phyloP scores from a whole-genome alignment of 1,139 yeast genomes.

The Candida glucosophila region DNA sequence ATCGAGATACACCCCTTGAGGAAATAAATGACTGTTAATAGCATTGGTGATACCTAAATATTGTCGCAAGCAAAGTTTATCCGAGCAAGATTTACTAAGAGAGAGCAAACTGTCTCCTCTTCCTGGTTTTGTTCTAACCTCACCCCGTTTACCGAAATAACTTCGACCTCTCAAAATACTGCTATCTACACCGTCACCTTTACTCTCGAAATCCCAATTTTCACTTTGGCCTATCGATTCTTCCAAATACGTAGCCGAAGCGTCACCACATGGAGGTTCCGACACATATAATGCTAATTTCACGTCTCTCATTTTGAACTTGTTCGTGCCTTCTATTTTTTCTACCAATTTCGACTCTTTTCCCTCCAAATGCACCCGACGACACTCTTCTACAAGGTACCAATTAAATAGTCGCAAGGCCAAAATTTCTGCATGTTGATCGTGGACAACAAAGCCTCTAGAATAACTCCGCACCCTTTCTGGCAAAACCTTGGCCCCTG shows the following conservation, averaged over 20 bases:
- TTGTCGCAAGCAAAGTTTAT: slow-evolving; percentile 65
- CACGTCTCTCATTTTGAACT: slow-evolving; percentile 22
- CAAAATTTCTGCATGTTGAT: slow-evolving; percentile 82
- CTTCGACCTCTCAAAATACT: slow-evolving; percentile 42
- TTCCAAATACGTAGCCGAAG: slow-evolving; percentile 42
- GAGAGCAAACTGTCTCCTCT: slow-evolving; percentile 65
- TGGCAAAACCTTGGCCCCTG: slow-evolving; percentile 80
- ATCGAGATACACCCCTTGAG: slow-evolving; percentile 32
- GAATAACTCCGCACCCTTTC: slow-evolving; percentile 33
- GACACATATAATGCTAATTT: slow-evolving; percentile 58
- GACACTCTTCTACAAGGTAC: slow-evolving; percentile 22
- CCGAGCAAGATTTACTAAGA: slow-evolving; percentile 80
- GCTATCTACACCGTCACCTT: neutral
- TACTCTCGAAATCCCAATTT: slow-evolving; percentile 11
- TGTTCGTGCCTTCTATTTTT: slow-evolving; percentile 3
- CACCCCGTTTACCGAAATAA: slow-evolving; percentile 47
- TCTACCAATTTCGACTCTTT: slow-evolving; percentile 2
- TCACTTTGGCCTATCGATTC: slow-evolving; percentile 10
- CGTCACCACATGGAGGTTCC: slow-evolving; percentile 91
- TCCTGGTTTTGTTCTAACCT: slow-evolving; percentile 88
- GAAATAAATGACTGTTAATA: slow-evolving; percentile 32
- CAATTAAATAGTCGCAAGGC: slow-evolving; percentile 61
- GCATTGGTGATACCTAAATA: slow-evolving; percentile 50
- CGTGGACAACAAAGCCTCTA: slow-evolving; percentile 64
- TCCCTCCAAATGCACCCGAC: slow-evolving; percentile 4